phyloP scores from a whole-genome alignment of 2,329 filamentous ascomycete species.

The Fusarium austroafricanum region DNA sequence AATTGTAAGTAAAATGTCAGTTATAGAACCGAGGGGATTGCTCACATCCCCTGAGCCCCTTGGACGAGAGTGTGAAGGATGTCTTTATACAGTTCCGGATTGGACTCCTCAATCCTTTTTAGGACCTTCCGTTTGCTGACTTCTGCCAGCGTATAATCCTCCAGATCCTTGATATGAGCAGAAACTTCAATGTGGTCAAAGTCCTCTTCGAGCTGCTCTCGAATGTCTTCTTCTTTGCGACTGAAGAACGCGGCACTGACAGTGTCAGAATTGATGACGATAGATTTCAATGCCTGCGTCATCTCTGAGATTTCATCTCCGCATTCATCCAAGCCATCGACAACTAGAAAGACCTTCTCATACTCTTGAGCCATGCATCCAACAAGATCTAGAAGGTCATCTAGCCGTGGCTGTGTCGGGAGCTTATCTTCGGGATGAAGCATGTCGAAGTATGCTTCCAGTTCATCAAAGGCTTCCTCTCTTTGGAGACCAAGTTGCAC shows the following conservation, averaged over 20 bases:
- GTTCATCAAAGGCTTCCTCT: constrained; percentile 5
- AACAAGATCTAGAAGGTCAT: neutral
- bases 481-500: constrained; percentile 17
- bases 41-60: constrained; percentile 13
- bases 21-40: fast-evolving
- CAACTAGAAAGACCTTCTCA: constrained; percentile 2
- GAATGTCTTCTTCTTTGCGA: constrained; percentile 11
- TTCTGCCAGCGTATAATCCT: constrained; percentile 9
- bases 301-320: neutral
- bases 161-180: constrained; percentile 12
- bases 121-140: neutral
- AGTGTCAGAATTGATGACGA: neutral
- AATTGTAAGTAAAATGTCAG: neutral
- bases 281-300: neutral
- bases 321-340: constrained; percentile 23
- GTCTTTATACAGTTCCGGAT: neutral
- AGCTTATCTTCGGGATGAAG: neutral
- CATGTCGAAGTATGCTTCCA: constrained; percentile 8
- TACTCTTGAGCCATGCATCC: neutral
- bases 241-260: constrained; percentile 6
- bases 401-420: neutral
- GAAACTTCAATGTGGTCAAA: constrained; percentile 13
- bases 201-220: neutral
- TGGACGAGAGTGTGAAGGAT: neutral
- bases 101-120: neutral